Conservation (phyloP, 1,284 basidiomycete genomes). For the Cutaneotrichosporon sp. region DNA sequence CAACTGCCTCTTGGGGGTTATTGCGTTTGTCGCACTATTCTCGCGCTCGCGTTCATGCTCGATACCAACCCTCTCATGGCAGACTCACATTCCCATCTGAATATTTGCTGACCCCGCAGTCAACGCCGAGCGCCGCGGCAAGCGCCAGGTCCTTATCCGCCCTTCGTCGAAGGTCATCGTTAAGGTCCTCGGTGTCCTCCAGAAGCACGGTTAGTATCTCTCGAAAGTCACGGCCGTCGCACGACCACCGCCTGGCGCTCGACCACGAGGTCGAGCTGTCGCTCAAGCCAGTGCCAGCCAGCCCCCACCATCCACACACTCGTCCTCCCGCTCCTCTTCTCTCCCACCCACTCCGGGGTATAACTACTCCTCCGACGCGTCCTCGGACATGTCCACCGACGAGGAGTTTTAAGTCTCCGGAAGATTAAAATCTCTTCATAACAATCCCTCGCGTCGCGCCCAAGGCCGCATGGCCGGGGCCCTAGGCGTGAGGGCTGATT, state of each 20-base stretch:
- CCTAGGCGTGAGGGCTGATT: constrained; percentile 29
- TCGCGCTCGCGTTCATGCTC: too few relatives aligned
- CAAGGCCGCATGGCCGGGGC: constrained; percentile 47
- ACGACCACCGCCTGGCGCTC: background rate
- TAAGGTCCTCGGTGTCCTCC: constrained; percentile 94
- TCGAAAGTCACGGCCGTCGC: background rate
- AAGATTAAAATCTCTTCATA: constrained; percentile 27
- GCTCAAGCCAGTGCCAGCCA: background rate
- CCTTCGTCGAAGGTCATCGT: constrained; percentile 94
- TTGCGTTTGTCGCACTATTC: too few relatives aligned
- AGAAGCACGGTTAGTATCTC: constrained; percentile 77
- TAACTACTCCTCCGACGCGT: constrained; percentile 47
- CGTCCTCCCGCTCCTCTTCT: constrained; percentile 40
- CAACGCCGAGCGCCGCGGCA: constrained; percentile 96
- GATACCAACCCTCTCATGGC: too few relatives aligned
- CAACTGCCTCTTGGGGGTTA: too few relatives aligned
- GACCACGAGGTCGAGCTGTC: too few relatives aligned
- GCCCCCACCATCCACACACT: constrained; percentile 51
- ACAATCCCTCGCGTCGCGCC: constrained; percentile 29
- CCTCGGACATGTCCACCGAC: constrained; percentile 32
- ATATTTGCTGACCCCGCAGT: constrained; percentile 51
- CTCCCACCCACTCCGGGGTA: constrained; percentile 37
- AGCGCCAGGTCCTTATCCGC: constrained; percentile 92
- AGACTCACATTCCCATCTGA: too few relatives aligned
- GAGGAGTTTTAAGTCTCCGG: constrained; percentile 51